Evolutionary conservation across 2,329 filamentous ascomycete species (phyloP).

Genomic region (Botrytis elliptica): DNA sequence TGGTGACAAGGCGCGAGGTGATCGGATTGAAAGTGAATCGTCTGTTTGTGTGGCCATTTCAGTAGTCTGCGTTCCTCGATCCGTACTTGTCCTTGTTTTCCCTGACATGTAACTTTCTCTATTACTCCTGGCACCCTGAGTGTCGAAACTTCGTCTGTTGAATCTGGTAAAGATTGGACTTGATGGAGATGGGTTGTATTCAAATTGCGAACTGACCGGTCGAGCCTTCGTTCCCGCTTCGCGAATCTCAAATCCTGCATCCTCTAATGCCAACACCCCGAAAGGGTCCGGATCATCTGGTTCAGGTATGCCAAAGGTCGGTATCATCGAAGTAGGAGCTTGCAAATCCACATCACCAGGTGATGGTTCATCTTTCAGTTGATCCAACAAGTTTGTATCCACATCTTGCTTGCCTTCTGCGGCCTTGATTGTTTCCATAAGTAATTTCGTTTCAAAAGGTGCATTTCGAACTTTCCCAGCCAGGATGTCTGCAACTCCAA

Average conservation of each 20-base stretch:
- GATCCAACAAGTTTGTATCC: conserved; percentile 65
- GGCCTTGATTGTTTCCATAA: conserved; percentile 74
- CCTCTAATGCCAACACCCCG: conserved; percentile 85
- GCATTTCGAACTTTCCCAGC: conserved; percentile 37
- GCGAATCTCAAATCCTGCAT: conserved; percentile 83
- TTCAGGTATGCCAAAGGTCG: conserved; percentile 74
- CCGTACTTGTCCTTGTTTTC: conserved; percentile 48
- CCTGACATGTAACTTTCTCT: conserved; percentile 74
- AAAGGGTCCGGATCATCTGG: conserved; percentile 86
- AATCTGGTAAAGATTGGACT: conserved; percentile 66
- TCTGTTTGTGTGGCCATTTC: conserved; percentile 62
- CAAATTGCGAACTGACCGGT: conserved; percentile 76
- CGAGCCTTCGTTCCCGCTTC: conserved; percentile 79
- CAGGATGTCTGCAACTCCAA: conserved; percentile 62
- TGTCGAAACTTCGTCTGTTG: conserved; percentile 66
- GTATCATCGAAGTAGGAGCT: conserved; percentile 40
- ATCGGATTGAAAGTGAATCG: conserved; percentile 45
- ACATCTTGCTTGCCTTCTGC: conserved; percentile 80
- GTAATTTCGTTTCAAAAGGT: conserved; percentile 44
- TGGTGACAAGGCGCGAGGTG: conserved; percentile 38
- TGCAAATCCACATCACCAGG: conserved; percentile 71
- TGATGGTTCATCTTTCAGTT: conserved; percentile 62
- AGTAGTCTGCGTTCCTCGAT: conserved; percentile 70
- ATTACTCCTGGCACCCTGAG: conserved; percentile 58
- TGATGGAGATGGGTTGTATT: conserved; percentile 72